Evolutionary conservation across 345 rosid genomes (phyloP).

Genomic region (Populus alba): DNA sequence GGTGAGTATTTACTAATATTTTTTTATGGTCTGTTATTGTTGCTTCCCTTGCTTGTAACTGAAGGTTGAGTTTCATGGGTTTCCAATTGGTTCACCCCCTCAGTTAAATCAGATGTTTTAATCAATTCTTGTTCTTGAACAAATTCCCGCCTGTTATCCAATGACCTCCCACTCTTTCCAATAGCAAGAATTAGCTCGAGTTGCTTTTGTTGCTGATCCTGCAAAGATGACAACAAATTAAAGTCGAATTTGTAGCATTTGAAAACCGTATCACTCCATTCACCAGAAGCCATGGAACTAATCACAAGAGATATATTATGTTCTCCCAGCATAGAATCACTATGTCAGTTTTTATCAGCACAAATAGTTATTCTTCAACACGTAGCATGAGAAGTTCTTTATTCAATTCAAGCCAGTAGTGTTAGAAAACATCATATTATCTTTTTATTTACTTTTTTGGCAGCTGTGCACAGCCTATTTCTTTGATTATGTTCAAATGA

Average conservation of each 20-base stretch:
- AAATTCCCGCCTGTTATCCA: constrained; percentile 40
- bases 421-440: background rate
- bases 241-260: background rate
- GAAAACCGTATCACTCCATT: background rate
- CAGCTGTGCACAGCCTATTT: background rate
- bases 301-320: background rate
- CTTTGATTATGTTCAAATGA: background rate
- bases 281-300: background rate
- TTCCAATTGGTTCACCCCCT: constrained; percentile 34
- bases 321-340: background rate
- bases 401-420: background rate
- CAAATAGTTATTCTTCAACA: background rate
- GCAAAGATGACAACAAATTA: constrained; percentile 20
- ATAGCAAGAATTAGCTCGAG: constrained; percentile 81
- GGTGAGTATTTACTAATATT: constrained; percentile 9
- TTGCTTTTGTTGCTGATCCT: constrained; percentile 94
- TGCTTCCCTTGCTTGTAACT: constrained; percentile 15
- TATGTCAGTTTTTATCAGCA: background rate
- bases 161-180: constrained; percentile 58
- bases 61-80: constrained; percentile 27
- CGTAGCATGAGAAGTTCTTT: background rate
- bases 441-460: background rate
- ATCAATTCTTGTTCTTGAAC: constrained; percentile 27
- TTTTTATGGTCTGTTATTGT: constrained; percentile 31
- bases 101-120: constrained; percentile 24